These are phyloP conservation scores for Leccinum ponderosum DNA, from an alignment of 1,284 basidiomycete species.

Conservation along the genomic window DNA sequence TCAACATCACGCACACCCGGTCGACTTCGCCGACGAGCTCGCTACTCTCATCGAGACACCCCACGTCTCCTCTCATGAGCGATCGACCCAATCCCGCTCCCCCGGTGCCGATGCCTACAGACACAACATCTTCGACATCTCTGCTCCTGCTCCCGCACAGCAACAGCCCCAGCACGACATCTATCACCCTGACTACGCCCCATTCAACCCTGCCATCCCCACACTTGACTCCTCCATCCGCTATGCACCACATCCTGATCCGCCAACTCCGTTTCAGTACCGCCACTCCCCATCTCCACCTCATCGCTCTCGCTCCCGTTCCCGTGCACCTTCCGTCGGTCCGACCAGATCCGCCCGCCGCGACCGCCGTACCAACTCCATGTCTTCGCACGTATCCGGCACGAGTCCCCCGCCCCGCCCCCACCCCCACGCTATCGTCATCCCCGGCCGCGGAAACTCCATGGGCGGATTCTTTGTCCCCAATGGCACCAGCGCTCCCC, in stretches of 20 bases:
- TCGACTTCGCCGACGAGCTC: slow-evolving; percentile 68
- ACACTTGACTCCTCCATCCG: slow-evolving; percentile 61
- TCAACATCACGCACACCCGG: slow-evolving; percentile 20
- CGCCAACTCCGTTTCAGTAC: slow-evolving; percentile 30
- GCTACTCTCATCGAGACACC: slow-evolving; percentile 51
- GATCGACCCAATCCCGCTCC: slow-evolving; percentile 33
- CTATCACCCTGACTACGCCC: slow-evolving; percentile 28
- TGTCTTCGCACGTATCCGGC: slow-evolving; percentile 49
- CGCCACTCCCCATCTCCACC: slow-evolving; percentile 36
- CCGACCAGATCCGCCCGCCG: slow-evolving; percentile 49
- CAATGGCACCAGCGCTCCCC: slow-evolving; percentile 20
- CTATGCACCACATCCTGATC: slow-evolving; percentile 50
- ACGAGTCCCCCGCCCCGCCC: slow-evolving; percentile 45
- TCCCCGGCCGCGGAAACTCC: slow-evolving; percentile 42
- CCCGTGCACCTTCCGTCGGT: slow-evolving; percentile 44
- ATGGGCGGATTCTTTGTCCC: slow-evolving; percentile 38
- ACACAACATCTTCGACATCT: slow-evolving; percentile 76
- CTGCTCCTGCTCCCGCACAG: slow-evolving; percentile 38
- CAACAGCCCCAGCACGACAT: slow-evolving; percentile 23
- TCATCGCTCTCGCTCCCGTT: slow-evolving; percentile 49
- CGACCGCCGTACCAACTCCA: slow-evolving; percentile 48
- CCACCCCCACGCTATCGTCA: slow-evolving; percentile 56
- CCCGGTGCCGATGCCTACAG: slow-evolving; percentile 43
- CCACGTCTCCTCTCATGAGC: slow-evolving; percentile 42
- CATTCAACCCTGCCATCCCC: slow-evolving; percentile 62